These are phyloP conservation scores for Closterium sp. DNA, from an alignment of 139 green algal genomes.

Conservation along the genomic window DNA sequence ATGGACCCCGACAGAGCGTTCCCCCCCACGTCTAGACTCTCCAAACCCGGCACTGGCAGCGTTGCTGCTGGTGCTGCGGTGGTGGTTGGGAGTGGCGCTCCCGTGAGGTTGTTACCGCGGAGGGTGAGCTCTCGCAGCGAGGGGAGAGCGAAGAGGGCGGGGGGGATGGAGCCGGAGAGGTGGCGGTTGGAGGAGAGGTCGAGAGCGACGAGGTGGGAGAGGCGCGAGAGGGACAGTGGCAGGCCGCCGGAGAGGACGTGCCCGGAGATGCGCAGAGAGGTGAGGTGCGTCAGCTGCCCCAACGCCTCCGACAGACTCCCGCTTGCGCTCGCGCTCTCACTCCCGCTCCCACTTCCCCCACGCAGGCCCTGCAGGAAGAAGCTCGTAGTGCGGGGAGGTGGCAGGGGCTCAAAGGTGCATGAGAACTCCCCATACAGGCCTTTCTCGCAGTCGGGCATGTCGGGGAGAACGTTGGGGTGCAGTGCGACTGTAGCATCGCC, in stretches of 20 bases:
- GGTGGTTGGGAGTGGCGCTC: no score
- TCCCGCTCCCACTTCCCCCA: neutral
- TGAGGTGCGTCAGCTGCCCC: no score
- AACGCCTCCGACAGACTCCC: neutral
- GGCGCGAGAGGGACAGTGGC: neutral
- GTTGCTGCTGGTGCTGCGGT: neutral
- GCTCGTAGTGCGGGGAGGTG: no score
- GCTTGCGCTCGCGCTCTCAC: neutral
- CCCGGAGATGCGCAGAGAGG: no score
- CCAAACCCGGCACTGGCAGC: neutral
- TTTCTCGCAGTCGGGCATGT: neutral
- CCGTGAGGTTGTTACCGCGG: no score
- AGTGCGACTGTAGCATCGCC: neutral
- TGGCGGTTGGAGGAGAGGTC: no score
- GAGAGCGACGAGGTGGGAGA: no score
- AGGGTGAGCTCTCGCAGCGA: no score
- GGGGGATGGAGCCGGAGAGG: no score
- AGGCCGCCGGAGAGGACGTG: no score
- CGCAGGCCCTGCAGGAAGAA: neutral
- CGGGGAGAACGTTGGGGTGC: neutral
- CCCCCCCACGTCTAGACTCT: slow-evolving; percentile 2
- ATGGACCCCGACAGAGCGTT: slow-evolving; percentile 22
- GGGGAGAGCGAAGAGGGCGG: no score
- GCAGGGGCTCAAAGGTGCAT: neutral
- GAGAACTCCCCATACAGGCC: neutral